A percentile compares a stretch with the other conserved stretches of the same genome.
These are phyloP conservation scores for Eucalyptus pauciflora DNA, from an alignment of 345 rosid species.

Conservation along the genomic window DNA sequence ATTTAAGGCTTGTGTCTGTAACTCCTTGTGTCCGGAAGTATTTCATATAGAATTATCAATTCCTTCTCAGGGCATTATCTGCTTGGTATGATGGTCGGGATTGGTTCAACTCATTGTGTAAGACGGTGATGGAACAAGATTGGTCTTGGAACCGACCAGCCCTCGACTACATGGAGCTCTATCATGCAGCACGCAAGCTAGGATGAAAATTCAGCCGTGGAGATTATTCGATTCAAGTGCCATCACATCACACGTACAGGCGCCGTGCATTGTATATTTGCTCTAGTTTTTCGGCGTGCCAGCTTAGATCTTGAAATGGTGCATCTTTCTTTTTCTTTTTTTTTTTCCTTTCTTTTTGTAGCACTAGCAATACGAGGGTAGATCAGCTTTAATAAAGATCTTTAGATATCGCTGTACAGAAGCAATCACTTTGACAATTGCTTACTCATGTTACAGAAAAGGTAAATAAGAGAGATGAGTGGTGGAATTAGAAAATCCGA, in stretches of 20 bases:
- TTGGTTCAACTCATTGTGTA: constrained; percentile 60
- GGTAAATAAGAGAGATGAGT: background rate
- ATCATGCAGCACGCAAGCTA: constrained; percentile 73
- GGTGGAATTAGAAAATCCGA: background rate
- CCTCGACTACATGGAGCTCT: constrained; percentile 90
- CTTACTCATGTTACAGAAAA: background rate
- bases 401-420: background rate
- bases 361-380: background rate
- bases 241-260: background rate
- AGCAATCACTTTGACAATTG: background rate
- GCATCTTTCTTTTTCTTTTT: background rate
- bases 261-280: background rate
- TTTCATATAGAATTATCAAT: background rate
- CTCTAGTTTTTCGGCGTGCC: background rate
- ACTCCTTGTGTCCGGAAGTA: background rate
- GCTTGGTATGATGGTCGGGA: constrained; percentile 69
- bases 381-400: background rate
- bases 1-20: background rate
- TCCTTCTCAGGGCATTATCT: constrained; percentile 57
- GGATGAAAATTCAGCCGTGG: background rate
- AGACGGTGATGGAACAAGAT: constrained; percentile 95
- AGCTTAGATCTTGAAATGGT: background rate
- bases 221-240: background rate
- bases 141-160: constrained; percentile 99
- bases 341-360: background rate